Conservation (phyloP, 2,329 filamentous ascomycete species). For the Arthrocladium fulminans region DNA sequence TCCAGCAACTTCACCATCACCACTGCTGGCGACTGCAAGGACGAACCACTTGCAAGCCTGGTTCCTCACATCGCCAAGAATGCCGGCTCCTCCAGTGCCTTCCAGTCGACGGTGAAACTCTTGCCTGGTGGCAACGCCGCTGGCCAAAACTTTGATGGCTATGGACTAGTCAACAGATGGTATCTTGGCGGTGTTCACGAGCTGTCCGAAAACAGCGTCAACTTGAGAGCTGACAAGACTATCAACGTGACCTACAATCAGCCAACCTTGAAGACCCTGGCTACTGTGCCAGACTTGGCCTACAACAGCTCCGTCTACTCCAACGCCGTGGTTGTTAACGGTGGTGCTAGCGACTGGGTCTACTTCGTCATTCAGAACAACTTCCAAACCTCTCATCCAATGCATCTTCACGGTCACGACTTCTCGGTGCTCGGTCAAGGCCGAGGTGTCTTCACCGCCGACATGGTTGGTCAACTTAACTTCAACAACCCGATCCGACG, state of each 20-base stretch:
- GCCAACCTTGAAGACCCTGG: conserved; percentile 18
- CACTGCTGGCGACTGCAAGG: conserved; percentile 14
- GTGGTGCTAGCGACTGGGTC: conserved; percentile 16
- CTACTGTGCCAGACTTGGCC: conserved; percentile 12
- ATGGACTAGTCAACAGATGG: conserved; percentile 17
- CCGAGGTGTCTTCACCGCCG: conserved; percentile 32
- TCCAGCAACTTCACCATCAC: conserved; percentile 9
- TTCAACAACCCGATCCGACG: conserved; percentile 54
- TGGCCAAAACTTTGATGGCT: conserved; percentile 12
- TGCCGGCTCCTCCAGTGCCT: conserved; percentile 12
- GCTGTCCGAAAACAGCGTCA: conserved; percentile 13
- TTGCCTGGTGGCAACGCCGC: conserved; percentile 20
- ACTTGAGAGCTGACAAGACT: conserved; percentile 9
- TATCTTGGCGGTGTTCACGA: conserved; percentile 11
- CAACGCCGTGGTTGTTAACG: conserved; percentile 18
- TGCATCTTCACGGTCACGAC: conserved; percentile 64
- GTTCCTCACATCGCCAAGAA: conserved; percentile 13
- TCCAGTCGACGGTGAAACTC: conserved; percentile 12
- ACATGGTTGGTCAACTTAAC: conserved; percentile 51
- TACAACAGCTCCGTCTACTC: conserved; percentile 20
- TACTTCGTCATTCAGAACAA: conserved; percentile 23
- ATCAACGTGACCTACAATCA: conserved; percentile 16
- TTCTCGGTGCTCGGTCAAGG: conserved; percentile 54
- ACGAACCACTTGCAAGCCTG: conserved; percentile 19
- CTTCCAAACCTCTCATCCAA: conserved; percentile 43